A percentile compares a stretch with the other conserved stretches of the same genome.
These are phyloP conservation scores for Chlorella sp. DNA, from an alignment of 139 green algal genomes.

Conservation along the genomic window DNA sequence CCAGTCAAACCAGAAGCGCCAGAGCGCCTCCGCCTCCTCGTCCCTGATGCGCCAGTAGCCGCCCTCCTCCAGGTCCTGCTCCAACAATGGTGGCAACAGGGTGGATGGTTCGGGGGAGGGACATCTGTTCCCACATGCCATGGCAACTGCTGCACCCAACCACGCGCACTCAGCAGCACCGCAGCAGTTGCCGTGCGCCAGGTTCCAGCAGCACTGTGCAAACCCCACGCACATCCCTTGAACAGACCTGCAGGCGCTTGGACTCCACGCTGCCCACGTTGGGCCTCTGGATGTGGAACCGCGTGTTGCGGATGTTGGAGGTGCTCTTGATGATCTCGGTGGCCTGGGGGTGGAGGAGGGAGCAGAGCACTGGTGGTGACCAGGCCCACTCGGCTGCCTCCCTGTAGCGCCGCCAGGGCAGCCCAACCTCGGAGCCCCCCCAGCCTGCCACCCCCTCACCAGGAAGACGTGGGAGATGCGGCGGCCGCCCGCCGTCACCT, in stretches of 20 bases:
- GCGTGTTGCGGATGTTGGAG: slow-evolving; percentile 33
- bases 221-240: too few species aligned
- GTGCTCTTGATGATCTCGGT: slow-evolving; percentile 36
- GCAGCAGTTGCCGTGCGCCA: too few species aligned
- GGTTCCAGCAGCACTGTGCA: too few species aligned
- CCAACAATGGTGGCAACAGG: too few species aligned
- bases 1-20: slow-evolving; percentile 44
- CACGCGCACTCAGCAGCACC: too few species aligned
- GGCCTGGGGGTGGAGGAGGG: neutral
- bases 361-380: too few species aligned
- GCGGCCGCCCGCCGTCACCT: neutral
- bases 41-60: slow-evolving; percentile 1
- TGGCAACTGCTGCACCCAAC: too few species aligned
- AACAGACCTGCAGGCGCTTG: neutral
- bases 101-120: too few species aligned
- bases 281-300: slow-evolving; percentile 17
- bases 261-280: neutral
- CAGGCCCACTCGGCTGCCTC: too few species aligned
- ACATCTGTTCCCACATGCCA: too few species aligned
- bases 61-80: slow-evolving; percentile 3
- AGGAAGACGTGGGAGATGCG: neutral
- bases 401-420: too few species aligned
- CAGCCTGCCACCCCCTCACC: neutral
- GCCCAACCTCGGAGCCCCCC: too few species aligned
- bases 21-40: slow-evolving; percentile 27